A percentile compares a stretch with the other conserved stretches of the same genome.
Evolutionary conservation across 2,329 filamentous ascomycete genomes (phyloP).

Genomic region (Phaeosphaeria sp.): DNA sequence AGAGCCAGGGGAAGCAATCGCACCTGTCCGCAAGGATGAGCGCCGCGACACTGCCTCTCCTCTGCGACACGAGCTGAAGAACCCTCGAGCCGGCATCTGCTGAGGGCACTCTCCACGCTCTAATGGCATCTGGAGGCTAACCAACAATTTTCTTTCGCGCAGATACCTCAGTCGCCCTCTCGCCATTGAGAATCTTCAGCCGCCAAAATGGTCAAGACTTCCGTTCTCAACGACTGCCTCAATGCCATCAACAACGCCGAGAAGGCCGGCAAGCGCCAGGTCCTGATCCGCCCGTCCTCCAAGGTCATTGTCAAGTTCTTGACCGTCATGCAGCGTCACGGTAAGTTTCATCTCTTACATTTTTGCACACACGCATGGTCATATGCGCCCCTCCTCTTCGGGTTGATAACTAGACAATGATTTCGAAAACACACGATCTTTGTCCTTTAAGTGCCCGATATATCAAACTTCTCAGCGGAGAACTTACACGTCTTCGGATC

Average conservation of each 20-base stretch:
- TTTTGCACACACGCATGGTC: slow-evolving; percentile 23
- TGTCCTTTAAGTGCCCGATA: slow-evolving; percentile 99
- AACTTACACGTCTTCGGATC: slow-evolving; percentile 96
- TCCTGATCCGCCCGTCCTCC: slow-evolving; percentile 95
- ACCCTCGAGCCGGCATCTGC: slow-evolving; percentile 60
- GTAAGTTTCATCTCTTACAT: slow-evolving; percentile 66
- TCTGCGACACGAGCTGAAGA: slow-evolving; percentile 69
- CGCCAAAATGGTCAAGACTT: slow-evolving; percentile 98
- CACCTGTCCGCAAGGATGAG: slow-evolving; percentile 29
- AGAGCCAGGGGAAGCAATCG: slow-evolving; percentile 58
- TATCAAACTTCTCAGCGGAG: slow-evolving; percentile 75
- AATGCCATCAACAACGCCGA: slow-evolving; percentile 99
- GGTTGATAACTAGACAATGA: slow-evolving; percentile 99
- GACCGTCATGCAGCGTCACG: slow-evolving; percentile 98
- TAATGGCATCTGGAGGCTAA: slow-evolving; percentile 69
- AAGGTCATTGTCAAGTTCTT: slow-evolving; percentile 99
- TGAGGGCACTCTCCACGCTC: slow-evolving; percentile 72
- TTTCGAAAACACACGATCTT: slow-evolving; percentile 83
- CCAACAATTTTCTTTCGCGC: slow-evolving; percentile 36
- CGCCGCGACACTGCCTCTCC: slow-evolving; percentile 55
- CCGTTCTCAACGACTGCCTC: slow-evolving; percentile 98
- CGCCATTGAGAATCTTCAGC: slow-evolving; percentile 80
- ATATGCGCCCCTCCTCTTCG: slow-evolving; percentile 62
- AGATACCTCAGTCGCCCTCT: slow-evolving; percentile 67
- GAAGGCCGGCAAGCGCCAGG: slow-evolving; percentile 99